Base-by-base conservation (phyloP, 2,329 filamentous ascomycete species). In the Coniochaeta sp. region DNA sequence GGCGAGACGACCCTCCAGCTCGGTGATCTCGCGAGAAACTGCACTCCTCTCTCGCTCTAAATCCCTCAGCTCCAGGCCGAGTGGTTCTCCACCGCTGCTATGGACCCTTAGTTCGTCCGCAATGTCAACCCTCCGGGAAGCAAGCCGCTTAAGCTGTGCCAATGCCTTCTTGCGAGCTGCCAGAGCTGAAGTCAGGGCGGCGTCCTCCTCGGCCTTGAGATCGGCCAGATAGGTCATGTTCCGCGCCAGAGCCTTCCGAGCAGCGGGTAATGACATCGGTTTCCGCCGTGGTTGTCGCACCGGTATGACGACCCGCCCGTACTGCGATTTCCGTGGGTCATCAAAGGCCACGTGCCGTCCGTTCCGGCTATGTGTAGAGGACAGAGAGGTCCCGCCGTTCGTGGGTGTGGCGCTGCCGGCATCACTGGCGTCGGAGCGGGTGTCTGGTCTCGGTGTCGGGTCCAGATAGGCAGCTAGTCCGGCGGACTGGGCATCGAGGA, bases 171-270 rank as follows among this genome's bases (percentile, higher is more conserved):
- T 77, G 13, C 85, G 75, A 51, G 79, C 71, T 3, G 71, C 68
- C 31, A 87, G 64, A 2, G 85, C 80, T 1, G 72, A 68, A 3
- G 78, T 74, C 1, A 90, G 68, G 24, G 82, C 71, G 0, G 75
- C 72, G n/a, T 83, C 72, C 67, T 91, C 86, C 52, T 90, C 85
- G 3, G 72, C 71, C 62, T 89, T 89, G 24, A 91, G 69, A 7
- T 77, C 75, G 0, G 80, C 81, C 5, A 91, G 69, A 50, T 83
- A 79, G 3, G 75, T 71, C 64, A 91, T 86, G 48, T 80, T 77
- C 48, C 74, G 76, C 14, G 79, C 75, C 7, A 92, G 76, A 0
- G 83, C 85, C 26, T 76, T 74, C n/a, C 88, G 76, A 1, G 86
- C 85, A 16, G 77, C 76, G 26, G 75, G 74, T 13, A 91, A 71